A percentile compares a stretch with the other conserved stretches of the same genome.
phyloP scores from a whole-genome alignment of 2,329 filamentous ascomycete genomes.

The Aspergillus oerlinghausenensis region DNA sequence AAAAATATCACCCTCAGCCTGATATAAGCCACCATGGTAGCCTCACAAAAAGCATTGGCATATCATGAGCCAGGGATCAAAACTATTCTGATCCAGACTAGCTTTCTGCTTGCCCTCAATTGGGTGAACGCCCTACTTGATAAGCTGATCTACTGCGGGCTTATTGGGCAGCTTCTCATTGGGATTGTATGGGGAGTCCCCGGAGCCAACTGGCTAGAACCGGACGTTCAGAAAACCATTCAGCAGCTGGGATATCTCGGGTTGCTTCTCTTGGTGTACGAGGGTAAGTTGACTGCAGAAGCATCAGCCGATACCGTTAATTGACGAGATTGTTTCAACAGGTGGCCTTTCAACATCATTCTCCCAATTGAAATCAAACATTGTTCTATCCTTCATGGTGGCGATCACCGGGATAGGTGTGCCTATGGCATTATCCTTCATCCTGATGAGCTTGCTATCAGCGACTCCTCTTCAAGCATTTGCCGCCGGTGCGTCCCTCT shows the following conservation, averaged over 20 bases:
- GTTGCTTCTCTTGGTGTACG: conserved; percentile 66
- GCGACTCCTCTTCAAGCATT: conserved; percentile 61
- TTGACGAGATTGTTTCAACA: neutral
- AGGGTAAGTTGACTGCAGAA: conserved; percentile 45
- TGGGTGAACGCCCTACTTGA: conserved; percentile 55
- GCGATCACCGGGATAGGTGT: conserved; percentile 61
- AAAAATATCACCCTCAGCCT: neutral
- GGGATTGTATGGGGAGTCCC: conserved; percentile 68
- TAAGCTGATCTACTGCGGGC: conserved; percentile 60
- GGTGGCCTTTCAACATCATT: conserved; percentile 34
- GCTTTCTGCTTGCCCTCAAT: conserved; percentile 62
- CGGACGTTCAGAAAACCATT: conserved; percentile 50
- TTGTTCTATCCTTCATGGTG: conserved; percentile 56
- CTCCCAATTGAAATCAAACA: conserved; percentile 54
- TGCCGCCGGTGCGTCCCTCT: conserved; percentile 67
- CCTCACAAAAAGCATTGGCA: conserved; percentile 31
- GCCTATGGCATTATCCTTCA: conserved; percentile 64
- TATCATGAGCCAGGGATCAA: conserved; percentile 62
- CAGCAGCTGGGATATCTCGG: conserved; percentile 69
- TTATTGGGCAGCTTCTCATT: conserved; percentile 67
- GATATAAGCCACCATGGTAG: neutral
- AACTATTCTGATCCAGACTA: conserved; percentile 56
- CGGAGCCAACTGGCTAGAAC: conserved; percentile 56
- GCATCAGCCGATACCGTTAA: neutral
- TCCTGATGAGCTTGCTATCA: conserved; percentile 46